Base-by-base conservation (phyloP, 768 basidiomycete species). In the Holtermanniella nyarrowii region DNA sequence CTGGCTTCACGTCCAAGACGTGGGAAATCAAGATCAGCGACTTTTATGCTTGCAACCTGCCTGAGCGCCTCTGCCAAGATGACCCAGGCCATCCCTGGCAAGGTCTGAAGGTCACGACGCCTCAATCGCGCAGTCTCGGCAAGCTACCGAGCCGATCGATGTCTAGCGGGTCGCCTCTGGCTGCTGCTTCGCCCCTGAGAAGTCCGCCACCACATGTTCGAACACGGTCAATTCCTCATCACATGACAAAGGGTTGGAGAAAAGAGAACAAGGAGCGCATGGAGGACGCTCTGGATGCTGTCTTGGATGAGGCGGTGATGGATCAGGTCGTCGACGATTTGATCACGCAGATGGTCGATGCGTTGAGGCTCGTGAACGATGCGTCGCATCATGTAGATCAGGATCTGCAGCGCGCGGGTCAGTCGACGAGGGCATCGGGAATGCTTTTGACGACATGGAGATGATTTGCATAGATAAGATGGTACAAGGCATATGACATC, bases 11-110 rank as follows among this genome's bases (percentile, higher is more conserved):
- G 4, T 52, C 63, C 3, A 56, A 50, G 11, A 65, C 66, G 11
- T 56, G 64, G 10, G 61, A 63, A 2, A 46, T 68, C 46, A 61
- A 63, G 44, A 40, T 68, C 7, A 45, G 46, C 12, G 63, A 68
- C 45, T 68, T 68, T 31, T 63, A 57, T 3, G 66, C 66, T 5
- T 53, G 62, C 27, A 63, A 65, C 48, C 40, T 68, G 31, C 16
- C 31, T 7, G 31, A 37, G 10, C 7, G 16, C 10, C 31, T 37
- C 31, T 7, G 10, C 10, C 10, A 7, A 7, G 31, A 37, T 16
- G 31, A 37, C 31, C 31, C 31, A 16, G 31, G 10, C 10, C 31
- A 37, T 37, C 31, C 31, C 31, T 37, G 31, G 31, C 31, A 37
- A 7, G 10, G 7, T 7, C 31, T 37, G 10, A 37, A 37, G 31